Base-by-base conservation (phyloP, 116 monocot genomes). In the Zostera marina region DNA sequence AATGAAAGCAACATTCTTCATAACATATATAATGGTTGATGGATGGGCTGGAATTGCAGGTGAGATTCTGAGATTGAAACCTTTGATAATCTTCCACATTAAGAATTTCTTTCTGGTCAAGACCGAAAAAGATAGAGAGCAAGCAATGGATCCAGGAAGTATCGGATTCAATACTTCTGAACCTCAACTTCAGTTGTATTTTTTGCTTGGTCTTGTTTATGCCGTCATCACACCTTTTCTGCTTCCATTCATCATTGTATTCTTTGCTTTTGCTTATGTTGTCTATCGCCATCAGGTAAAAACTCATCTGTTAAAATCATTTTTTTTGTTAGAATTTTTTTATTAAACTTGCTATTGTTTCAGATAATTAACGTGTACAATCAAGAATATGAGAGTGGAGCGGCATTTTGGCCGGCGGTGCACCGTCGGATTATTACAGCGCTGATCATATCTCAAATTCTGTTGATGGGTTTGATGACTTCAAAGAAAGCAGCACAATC, bases 351-450 rank as follows among this genome's bases (percentile, higher is more conserved):
- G 5, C 16, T 42, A 48, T 12, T 22, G 26, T 22, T 44, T n/a
- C 52, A 94, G 94, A 84, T 94, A 11, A 96, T 96, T 60, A 96
- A 96, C 64, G 96, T 96, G 45, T 96, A 96, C 78, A 82, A 96
- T 62, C 88, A 96, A 78, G 76, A 82, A 63, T 96, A 96, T 56
- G 96, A 96, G 63, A 96, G 96, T 61, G 81, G 71, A 20, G 96
- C 82, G 54, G 82, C 89, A 63, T 96, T 88, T 65, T 96, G 96
- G 96, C 96, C 96, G 40, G 76, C 71, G 63, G 89, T 96, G 12
- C 89, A 96, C 76, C 57, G 71, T 9, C 80, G 89, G 9, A 69
- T 96, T 55, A 73, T 96, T 16, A 58, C 53, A 46, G 96, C 96
- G 40, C 55, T 96, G 47, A 53, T 88, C 24, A 76, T 89, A 63